Evolutionary conservation across 345 rosid genomes (phyloP).

Genomic region (Eucalyptus virginea): DNA sequence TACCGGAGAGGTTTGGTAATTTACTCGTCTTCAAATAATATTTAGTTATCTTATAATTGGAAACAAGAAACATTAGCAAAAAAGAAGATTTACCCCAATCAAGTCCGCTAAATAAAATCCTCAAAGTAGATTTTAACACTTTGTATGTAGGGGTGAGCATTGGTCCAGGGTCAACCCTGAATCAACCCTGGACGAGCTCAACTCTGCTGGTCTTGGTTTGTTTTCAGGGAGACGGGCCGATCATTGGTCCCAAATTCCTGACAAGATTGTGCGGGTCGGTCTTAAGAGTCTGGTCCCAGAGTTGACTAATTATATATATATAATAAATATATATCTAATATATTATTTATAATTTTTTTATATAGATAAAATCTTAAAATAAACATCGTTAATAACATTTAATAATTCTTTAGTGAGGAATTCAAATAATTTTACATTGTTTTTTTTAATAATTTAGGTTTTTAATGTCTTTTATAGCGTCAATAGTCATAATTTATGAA

Average conservation of each 20-base stretch:
- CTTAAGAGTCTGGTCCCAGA: too few relatives aligned
- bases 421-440: rapidly evolving
- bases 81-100: neutral
- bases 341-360: too few relatives aligned
- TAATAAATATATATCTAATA: too few relatives aligned
- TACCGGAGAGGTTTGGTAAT: neutral
- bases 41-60: neutral
- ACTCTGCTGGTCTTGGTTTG: rapidly evolving
- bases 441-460: too few relatives aligned
- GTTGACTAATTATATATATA: too few relatives aligned
- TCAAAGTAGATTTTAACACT: neutral
- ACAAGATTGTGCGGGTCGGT: rapidly evolving
- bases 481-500: too few relatives aligned
- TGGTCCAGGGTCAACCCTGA: rapidly evolving
- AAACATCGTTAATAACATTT: rapidly evolving
- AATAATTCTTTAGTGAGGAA: rapidly evolving
- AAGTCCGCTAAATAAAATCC: neutral
- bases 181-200: rapidly evolving
- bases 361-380: too few relatives aligned
- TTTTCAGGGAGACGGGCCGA: rapidly evolving
- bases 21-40: neutral
- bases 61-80: neutral
- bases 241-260: rapidly evolving
- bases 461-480: rapidly evolving
- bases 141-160: too few relatives aligned